phyloP scores from a whole-genome alignment of 495 filamentous ascomycete species.

The Xeromyces bisporus region DNA sequence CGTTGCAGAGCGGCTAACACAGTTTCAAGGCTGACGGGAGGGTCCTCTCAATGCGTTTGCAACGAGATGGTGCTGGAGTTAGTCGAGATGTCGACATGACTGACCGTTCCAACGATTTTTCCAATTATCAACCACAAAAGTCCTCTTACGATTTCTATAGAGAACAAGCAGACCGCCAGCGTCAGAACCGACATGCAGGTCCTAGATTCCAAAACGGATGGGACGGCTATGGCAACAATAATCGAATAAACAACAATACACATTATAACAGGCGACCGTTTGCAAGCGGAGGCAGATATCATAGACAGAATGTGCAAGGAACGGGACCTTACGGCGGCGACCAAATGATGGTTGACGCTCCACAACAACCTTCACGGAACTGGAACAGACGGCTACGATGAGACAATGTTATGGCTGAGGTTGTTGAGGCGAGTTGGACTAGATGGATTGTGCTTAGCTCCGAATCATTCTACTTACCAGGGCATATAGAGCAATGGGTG shows the following conservation, averaged over 20 bases:
- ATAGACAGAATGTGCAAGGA: slow-evolving; percentile 5
- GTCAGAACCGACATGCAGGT: slow-evolving; percentile 26
- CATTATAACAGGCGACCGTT: slow-evolving; percentile 3
- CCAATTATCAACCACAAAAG: slow-evolving; percentile 9
- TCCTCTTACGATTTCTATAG: slow-evolving; percentile 25
- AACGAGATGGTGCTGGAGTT: slow-evolving; percentile 25
- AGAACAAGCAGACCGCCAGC: slow-evolving; percentile 30
- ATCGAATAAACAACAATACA: slow-evolving; percentile 1
- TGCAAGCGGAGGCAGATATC: slow-evolving; percentile 2
- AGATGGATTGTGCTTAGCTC: no score
- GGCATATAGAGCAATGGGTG: no score
- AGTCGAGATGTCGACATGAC: slow-evolving; percentile 14
- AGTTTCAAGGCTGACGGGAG: slow-evolving; percentile 62
- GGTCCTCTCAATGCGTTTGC: slow-evolving; percentile 58
- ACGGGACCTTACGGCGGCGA: slow-evolving; percentile 26
- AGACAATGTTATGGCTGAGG: no score
- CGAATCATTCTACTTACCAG: no score
- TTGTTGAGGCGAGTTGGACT: no score
- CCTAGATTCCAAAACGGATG: slow-evolving; percentile 41
- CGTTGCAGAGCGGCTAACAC: slow-evolving; percentile 8
- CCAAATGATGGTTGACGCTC: slow-evolving; percentile 27
- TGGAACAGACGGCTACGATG: slow-evolving; percentile 10
- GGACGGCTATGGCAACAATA: slow-evolving; percentile 32
- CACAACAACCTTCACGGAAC: slow-evolving; percentile 10
- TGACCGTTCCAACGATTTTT: slow-evolving; percentile 12